phyloP scores from a whole-genome alignment of 208 protist genomes.

The Phytomonas sp. region DNA sequence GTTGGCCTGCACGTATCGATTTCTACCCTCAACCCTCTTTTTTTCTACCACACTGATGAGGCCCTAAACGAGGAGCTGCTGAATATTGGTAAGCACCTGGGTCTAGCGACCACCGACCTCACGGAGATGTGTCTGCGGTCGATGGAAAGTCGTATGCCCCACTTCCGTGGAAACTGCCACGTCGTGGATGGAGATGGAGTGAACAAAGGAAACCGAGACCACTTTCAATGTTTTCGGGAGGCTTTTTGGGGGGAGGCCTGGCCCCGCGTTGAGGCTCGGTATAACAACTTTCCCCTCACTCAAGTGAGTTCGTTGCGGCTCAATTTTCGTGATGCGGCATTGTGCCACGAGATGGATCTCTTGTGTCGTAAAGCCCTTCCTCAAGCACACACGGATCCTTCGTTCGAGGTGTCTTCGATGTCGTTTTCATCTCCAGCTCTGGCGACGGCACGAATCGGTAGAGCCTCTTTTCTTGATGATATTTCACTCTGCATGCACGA shows the following conservation, averaged over 20 bases:
- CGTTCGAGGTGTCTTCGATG: too few species aligned
- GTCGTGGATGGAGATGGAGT: background rate
- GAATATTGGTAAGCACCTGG: conserved; percentile 32
- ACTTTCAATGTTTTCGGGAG: conserved; percentile 3
- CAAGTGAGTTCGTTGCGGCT: conserved; percentile 66
- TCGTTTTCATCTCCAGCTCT: too few species aligned
- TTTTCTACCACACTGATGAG: conserved; percentile 67
- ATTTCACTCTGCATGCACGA: too few species aligned
- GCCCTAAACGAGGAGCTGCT: conserved; percentile 56
- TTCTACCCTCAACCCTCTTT: conserved; percentile 94
- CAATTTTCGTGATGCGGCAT: conserved; percentile 40
- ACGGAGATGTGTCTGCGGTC: conserved; percentile 61
- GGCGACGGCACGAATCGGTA: too few species aligned
- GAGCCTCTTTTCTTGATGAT: too few species aligned
- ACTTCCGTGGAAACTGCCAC: background rate
- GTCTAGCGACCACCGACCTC: conserved; percentile 44
- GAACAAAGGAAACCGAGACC: background rate
- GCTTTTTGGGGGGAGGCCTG: conserved; percentile 43
- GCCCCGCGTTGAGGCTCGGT: conserved; percentile 29
- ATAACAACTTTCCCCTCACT: conserved; percentile 45
- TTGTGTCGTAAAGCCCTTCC: conserved; percentile 22
- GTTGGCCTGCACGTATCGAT: conserved; percentile 94
- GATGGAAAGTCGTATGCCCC: conserved; percentile 5
- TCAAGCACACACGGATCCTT: background rate
- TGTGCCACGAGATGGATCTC: conserved; percentile 61